A percentile compares a stretch with the other conserved stretches of the same genome.
Evolutionary conservation across 306 rosid species (phyloP).

Genomic region (Senna siamea): DNA sequence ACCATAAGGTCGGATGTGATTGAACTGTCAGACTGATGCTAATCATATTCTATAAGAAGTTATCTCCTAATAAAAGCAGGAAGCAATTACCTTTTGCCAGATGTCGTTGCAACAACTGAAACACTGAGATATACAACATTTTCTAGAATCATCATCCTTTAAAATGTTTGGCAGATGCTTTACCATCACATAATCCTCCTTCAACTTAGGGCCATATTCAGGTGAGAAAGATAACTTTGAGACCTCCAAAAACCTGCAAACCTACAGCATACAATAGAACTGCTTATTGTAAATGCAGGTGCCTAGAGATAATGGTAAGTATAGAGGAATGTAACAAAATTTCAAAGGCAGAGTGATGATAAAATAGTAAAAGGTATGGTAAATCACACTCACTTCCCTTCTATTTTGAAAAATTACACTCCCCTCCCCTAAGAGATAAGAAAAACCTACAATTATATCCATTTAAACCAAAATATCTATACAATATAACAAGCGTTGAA

Average conservation of each 20-base stretch:
- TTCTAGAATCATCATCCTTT: constrained; percentile 64
- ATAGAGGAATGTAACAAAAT: constrained; percentile 27
- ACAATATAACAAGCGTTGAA: no score
- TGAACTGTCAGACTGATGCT: neutral
- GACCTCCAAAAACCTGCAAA: constrained; percentile 98
- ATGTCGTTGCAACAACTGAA: constrained; percentile 90
- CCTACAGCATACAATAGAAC: constrained; percentile 54
- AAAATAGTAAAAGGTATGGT: neutral
- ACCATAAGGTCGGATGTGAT: neutral
- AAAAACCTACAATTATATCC: no score
- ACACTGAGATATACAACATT: constrained; percentile 74
- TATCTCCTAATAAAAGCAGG: neutral
- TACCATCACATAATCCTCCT: constrained; percentile 93
- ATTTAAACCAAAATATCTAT: no score
- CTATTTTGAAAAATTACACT: no score
- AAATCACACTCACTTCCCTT: no score
- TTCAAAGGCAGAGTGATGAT: constrained; percentile 14
- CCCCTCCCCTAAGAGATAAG: no score
- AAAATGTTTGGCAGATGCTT: constrained; percentile 87
- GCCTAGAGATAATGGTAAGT: constrained; percentile 5
- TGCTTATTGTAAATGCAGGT: constrained; percentile 35
- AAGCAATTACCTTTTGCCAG: constrained; percentile 89
- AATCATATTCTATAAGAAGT: neutral
- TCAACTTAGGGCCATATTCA: constrained; percentile 93
- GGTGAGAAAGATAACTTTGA: constrained; percentile 90